Evolutionary conservation across 805 yeast species (phyloP), one percentile per base, ranked within the genome.

Genomic region (Yarrowia osloensis): DNA sequence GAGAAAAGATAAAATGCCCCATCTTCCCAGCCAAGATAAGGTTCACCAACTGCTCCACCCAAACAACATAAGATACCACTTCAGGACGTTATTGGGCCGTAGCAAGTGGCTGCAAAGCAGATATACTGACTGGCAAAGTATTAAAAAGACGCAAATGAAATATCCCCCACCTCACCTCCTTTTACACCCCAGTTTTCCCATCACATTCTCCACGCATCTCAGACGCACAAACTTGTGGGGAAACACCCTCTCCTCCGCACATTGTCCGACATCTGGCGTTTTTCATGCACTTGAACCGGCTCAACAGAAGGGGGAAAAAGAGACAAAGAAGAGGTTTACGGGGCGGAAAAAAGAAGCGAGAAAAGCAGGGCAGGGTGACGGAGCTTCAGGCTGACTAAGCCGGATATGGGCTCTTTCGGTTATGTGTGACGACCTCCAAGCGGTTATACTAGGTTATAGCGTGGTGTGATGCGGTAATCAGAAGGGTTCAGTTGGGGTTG

Each of bases 221-320:
- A n/a, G 21, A 19, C 33, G 59, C 42, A 52, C 21, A 35, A 21
- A 52, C 17, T 33, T 52, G 59, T 52, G 59, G 59, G 59, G 59
- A 52, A 52, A 9, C 5, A 31, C n/a, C 19, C 12, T 26, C 29
- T 11, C 42, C 42, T 17, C 59, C 59, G 59, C 59, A 52, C 26
- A 52, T 22, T 33, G 59, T 33, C 59, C 59, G 59, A 49, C 52
- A 49, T 33, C 19, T 19, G 57, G 57, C 55, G 11, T 29, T 21
- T n/a, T 0, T 12, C 19, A 50, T 33, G 59, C 59, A 26, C 13
- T 28, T 11, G 1, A 3, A 3, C 3, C 24, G 31, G 12, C 57
- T 31, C 57, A 50, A 50, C 57, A 24, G 19, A 31, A 42, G 47
- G 7, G 6, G 5, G 21, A 24, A 3, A 46, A 26, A 26, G 12